These are phyloP conservation scores for Uncinocarpus reesii DNA, from an alignment of 2,329 filamentous ascomycete genomes.

Conservation along the genomic window DNA sequence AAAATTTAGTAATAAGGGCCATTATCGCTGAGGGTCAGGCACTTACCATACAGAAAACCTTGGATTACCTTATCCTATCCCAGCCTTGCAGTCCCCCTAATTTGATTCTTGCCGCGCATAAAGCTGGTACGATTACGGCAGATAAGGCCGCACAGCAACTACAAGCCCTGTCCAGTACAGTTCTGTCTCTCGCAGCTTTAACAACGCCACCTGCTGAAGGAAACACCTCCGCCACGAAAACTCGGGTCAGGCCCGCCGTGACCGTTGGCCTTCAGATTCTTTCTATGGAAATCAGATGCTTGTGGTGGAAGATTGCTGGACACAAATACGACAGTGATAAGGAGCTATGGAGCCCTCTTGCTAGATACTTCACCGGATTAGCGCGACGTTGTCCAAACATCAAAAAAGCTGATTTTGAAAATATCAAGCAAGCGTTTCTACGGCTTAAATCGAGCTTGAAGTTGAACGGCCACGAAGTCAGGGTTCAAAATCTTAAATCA, in stretches of 20 bases:
- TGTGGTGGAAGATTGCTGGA: constrained; percentile 35
- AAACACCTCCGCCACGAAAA: constrained; percentile 1
- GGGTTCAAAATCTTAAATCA: constrained; percentile 18
- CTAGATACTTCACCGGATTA: constrained; percentile 32
- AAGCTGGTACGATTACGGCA: constrained; percentile 27
- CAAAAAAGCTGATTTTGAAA: constrained; percentile 31
- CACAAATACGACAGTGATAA: constrained; percentile 34
- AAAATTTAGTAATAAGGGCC: constrained; percentile 33
- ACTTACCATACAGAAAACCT: constrained; percentile 26
- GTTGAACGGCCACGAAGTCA: constrained; percentile 23
- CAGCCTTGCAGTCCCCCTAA: constrained; percentile 32
- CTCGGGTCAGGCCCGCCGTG: constrained; percentile 24
- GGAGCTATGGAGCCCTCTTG: constrained; percentile 38
- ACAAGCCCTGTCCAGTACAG: constrained; percentile 35
- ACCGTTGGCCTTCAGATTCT: constrained; percentile 33
- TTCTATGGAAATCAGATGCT: constrained; percentile 32
- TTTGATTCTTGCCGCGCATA: constrained; percentile 31
- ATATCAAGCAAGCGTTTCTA: constrained; percentile 29
- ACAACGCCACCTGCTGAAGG: constrained; percentile 15
- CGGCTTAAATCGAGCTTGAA: constrained; percentile 27
- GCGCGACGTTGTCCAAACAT: constrained; percentile 26
- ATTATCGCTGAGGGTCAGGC: constrained; percentile 28
- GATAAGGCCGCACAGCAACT: constrained; percentile 38
- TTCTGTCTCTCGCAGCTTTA: constrained; percentile 28
- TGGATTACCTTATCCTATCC: constrained; percentile 25